phyloP scores from a whole-genome alignment of 768 basidiomycete genomes.

The Rhizopogon roseolus region DNA sequence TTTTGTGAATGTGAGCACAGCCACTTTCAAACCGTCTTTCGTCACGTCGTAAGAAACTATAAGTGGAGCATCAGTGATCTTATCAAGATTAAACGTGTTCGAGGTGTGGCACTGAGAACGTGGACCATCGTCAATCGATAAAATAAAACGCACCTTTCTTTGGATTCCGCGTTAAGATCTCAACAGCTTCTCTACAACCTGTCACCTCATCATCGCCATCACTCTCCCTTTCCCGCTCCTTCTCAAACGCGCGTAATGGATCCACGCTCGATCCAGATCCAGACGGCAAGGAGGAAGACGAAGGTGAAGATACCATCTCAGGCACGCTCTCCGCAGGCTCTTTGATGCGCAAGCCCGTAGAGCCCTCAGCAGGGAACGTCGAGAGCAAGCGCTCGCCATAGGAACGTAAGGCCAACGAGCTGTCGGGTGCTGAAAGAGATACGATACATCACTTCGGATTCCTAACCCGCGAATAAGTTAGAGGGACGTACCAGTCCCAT shows the following conservation, averaged over 20 bases:
- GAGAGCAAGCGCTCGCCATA: conserved; percentile 52
- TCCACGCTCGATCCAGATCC: not conserved
- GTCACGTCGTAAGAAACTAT: conserved; percentile 92
- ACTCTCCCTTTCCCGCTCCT: conserved; percentile 19
- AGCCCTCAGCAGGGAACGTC: conserved; percentile 34
- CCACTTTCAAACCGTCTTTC: conserved; percentile 88
- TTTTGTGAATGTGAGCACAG: conserved; percentile 88
- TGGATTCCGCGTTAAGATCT: conserved; percentile 84
- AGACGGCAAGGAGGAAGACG: conserved; percentile 7
- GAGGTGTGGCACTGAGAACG: not conserved
- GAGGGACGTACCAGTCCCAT: conserved; percentile 12
- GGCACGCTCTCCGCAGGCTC: conserved; percentile 21
- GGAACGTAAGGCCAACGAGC: conserved; percentile 39
- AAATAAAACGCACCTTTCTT: conserved; percentile 61
- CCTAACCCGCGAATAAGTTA: no score
- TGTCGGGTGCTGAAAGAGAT: conserved; percentile 11
- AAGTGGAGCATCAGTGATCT: not conserved
- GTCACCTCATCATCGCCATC: conserved; percentile 40
- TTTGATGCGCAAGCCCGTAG: conserved; percentile 21
- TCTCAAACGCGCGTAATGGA: not conserved
- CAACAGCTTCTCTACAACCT: conserved; percentile 81
- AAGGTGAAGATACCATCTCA: conserved; percentile 3
- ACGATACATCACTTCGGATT: no score
- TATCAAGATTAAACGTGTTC: no score
- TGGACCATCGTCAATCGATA: not conserved